Conservation (phyloP, 1,139 yeast genomes). For the Candida gigantensis region DNA sequence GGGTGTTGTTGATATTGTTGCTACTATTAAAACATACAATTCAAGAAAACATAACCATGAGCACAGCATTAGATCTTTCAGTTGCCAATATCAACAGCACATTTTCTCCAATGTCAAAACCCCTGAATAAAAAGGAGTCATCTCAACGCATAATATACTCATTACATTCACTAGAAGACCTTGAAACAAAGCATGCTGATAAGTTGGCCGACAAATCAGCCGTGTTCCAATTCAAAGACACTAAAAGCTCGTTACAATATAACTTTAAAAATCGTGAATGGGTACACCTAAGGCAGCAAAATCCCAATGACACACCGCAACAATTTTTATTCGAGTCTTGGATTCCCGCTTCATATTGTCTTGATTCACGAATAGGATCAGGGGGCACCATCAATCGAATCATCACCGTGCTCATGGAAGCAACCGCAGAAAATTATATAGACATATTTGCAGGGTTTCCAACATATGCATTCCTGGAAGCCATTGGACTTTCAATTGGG, state of each 20-base stretch:
- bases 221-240: conserved; percentile 14
- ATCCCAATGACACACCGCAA: conserved; percentile 1
- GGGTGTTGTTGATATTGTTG: no score
- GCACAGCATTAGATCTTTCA: no score
- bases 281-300: conserved; percentile 8
- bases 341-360: conserved; percentile 16
- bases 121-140: background rate
- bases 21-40: no score
- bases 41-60: no score
- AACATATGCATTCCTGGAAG: conserved; percentile 7
- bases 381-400: conserved; percentile 14
- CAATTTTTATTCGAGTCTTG: conserved; percentile 9
- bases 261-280: conserved; percentile 8
- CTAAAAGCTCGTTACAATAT: conserved; percentile 13
- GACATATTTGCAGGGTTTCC: conserved; percentile 11
- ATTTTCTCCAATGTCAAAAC: no score
- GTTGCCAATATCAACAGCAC: no score
- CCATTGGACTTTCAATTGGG: conserved; percentile 13
- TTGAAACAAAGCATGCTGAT: conserved; percentile 10
- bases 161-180: conserved; percentile 11
- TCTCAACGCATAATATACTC: conserved; percentile 8
- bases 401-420: conserved; percentile 10
- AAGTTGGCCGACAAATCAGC: conserved; percentile 9
- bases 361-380: conserved; percentile 14
- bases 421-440: conserved; percentile 11